Evolutionary conservation across 2,329 filamentous ascomycete species (phyloP), one percentile per base, ranked within the genome.

Genomic region (Aspergillus ochraceoroseus): DNA sequence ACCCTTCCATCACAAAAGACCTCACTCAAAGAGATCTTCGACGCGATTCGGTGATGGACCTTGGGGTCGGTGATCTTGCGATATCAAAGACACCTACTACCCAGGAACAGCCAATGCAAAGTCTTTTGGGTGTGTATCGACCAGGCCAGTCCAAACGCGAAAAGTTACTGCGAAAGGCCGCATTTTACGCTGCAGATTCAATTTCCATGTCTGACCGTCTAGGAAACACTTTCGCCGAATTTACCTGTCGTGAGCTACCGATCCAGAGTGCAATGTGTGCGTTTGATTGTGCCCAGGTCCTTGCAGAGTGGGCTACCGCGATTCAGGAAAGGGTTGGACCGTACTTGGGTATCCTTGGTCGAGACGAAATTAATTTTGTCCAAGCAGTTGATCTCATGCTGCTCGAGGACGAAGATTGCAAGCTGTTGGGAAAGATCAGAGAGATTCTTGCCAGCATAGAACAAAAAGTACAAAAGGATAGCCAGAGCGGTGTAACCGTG

Each of bases 311-410:
- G 90, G 78, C 92, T 27, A 85, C 86, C 4, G 92, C 88, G 1
- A 79, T 96, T 3, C 92, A 98, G 63, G 89, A 95, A 57, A 83
- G 92, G 6, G 85, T 95, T n/a, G 90, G 90, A 0, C 80, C 81
- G 3, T 94, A 92, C 55, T 65, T 96, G 4, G 90, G 90, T 3
- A 80, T 95, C 4, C 75, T 96, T 1, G 90, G 90, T 8, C 82
- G 84, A 43, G 85, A 94, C 48, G 76, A 84, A 0, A 78, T 92
- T 22, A 87, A 95, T 54, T 75, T 87, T 36, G 72, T 74, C 0
- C 82, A 89, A 52, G 85, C 94, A 5, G 87, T 88, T 2, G 87
- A 83, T 2, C 84, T 94, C 41, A 87, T 95, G 79, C 76, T 95
- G 3, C 73, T 96, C 1, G 89, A 95, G 56, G 86, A 92, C 12